Conservation (phyloP, 331 rosid genomes). For the Quercus phellos region DNA sequence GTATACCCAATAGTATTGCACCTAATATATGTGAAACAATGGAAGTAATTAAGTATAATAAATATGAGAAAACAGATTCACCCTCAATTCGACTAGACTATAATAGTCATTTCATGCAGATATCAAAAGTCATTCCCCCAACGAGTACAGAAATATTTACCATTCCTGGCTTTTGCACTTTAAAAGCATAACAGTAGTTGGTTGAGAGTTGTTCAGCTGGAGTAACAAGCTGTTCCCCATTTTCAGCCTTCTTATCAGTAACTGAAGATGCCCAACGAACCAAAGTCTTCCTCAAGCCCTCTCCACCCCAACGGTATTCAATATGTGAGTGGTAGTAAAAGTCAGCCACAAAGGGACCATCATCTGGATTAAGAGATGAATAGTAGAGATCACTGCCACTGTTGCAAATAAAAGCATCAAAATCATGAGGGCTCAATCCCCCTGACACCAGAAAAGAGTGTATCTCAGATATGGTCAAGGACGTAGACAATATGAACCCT, state of each 20-base stretch:
- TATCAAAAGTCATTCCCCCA: background rate
- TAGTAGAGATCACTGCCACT: slow-evolving; percentile 98
- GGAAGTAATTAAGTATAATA: background rate
- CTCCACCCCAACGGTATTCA: slow-evolving; percentile 98
- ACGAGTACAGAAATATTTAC: slow-evolving; percentile 36
- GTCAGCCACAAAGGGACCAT: slow-evolving; percentile 82
- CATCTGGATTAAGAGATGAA: slow-evolving; percentile 76
- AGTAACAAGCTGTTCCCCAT: slow-evolving; percentile 51
- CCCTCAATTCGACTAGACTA: background rate
- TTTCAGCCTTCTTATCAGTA: slow-evolving; percentile 50
- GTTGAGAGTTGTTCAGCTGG: slow-evolving; percentile 90
- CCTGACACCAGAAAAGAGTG: slow-evolving; percentile 72
- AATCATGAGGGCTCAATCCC: slow-evolving; percentile 74
- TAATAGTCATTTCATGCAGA: background rate
- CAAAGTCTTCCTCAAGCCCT: slow-evolving; percentile 90
- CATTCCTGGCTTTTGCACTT: slow-evolving; percentile 63
- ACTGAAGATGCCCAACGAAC: slow-evolving; percentile 80
- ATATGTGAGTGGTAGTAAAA: slow-evolving; percentile 97
- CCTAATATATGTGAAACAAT: background rate
- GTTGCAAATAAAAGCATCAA: slow-evolving; percentile 94
- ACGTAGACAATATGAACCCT: slow-evolving; percentile 92
- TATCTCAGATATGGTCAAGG: slow-evolving; percentile 80
- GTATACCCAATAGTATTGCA: background rate
- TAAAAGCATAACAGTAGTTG: slow-evolving; percentile 87
- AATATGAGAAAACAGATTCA: background rate